These are phyloP conservation scores for Hypoxylon fuscum DNA, from an alignment of 495 filamentous ascomycete species.

Conservation along the genomic window DNA sequence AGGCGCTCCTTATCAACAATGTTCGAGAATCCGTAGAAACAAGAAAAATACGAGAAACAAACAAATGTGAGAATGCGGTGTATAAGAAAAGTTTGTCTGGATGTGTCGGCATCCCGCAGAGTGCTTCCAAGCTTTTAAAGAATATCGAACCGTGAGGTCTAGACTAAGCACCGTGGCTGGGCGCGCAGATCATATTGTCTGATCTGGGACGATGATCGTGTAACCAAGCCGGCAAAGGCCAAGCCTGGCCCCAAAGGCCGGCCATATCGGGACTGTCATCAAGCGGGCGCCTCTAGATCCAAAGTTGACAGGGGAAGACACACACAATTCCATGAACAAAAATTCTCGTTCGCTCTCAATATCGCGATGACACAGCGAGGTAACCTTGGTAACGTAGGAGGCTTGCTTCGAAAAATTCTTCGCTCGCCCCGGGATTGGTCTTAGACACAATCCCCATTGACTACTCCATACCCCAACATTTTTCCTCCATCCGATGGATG, in stretches of 20 bases:
- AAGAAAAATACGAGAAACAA: conserved; percentile 23
- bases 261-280: conserved; percentile 27
- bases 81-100: conserved; percentile 23
- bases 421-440: conserved; percentile 3
- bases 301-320: conserved; percentile 7
- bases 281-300: conserved; percentile 10
- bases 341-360: conserved; percentile 15
- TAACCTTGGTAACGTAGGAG: conserved; percentile 32
- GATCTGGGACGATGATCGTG: conserved; percentile 33
- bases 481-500: conserved; percentile 6
- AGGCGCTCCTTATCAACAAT: conserved; percentile 10
- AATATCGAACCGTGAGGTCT: conserved; percentile 26
- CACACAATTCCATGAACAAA: conserved; percentile 12
- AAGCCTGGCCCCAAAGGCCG: conserved; percentile 7
- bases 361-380: conserved; percentile 20
- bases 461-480: conserved; percentile 32
- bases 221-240: conserved; percentile 14
- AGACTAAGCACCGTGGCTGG: conserved; percentile 35
- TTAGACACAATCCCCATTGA: conserved; percentile 20
- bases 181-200: conserved; percentile 31
- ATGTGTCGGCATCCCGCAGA: conserved; percentile 16
- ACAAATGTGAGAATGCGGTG: conserved; percentile 15
- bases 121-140: conserved; percentile 22
- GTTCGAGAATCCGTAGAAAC: conserved; percentile 16
- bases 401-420: conserved; percentile 11